phyloP scores from a whole-genome alignment of 352 stramenopile genomes.

The Phytophthora rubi region DNA sequence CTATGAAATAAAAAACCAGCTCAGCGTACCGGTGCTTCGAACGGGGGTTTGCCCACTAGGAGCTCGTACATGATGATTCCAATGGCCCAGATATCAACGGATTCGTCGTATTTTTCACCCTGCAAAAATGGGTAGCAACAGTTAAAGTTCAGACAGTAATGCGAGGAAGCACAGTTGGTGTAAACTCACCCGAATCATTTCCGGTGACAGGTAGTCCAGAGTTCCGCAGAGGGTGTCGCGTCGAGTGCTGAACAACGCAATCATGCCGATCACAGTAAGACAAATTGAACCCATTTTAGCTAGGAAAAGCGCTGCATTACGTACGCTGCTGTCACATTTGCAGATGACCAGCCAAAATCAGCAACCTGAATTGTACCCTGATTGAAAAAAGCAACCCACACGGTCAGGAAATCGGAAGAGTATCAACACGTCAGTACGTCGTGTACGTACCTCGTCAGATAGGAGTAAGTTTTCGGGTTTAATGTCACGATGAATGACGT shows the following conservation, averaged over 20 bases:
- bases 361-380: slow-evolving; percentile 97
- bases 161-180: no score
- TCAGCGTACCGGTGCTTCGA: slow-evolving; percentile 91
- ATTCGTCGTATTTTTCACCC: slow-evolving; percentile 97
- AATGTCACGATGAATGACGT: slow-evolving; percentile 95
- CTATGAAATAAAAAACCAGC: not conserved
- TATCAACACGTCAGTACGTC: not conserved
- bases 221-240: slow-evolving; percentile 99
- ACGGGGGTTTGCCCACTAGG: slow-evolving; percentile 96
- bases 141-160: not conserved
- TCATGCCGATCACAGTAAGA: not conserved
- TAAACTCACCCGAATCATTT: slow-evolving; percentile 95
- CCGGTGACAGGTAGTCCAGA: slow-evolving; percentile 98
- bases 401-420: not conserved
- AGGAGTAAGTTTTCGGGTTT: slow-evolving; percentile 96
- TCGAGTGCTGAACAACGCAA: slow-evolving; percentile 58
- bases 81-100: slow-evolving; percentile 99
- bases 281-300: no score
- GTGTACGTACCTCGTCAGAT: slow-evolving; percentile 54
- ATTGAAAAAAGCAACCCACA: not conserved
- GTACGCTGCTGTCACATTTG: slow-evolving; percentile 80
- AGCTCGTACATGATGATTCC: slow-evolving; percentile 99
- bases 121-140: slow-evolving; percentile 14
- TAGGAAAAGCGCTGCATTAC: slow-evolving; percentile 13
- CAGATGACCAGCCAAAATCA: slow-evolving; percentile 99